Evolutionary conservation across 2,329 filamentous ascomycete genomes (phyloP).

Genomic region (Fusarium protoensiforme): DNA sequence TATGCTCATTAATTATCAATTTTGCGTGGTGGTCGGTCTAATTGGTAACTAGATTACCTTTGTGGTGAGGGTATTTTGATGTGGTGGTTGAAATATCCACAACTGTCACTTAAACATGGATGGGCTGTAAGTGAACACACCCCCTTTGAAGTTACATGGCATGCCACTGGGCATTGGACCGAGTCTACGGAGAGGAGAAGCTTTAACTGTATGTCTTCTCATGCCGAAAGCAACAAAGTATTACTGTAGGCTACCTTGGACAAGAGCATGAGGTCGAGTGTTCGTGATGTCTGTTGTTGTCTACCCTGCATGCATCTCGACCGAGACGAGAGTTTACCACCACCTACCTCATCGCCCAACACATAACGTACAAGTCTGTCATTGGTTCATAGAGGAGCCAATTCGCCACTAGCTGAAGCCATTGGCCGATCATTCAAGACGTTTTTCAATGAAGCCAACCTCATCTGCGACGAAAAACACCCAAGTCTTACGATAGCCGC

Average conservation of each 20-base stretch:
- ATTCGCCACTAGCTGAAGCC: not conserved
- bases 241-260: not conserved
- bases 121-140: not conserved
- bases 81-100: not conserved
- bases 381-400: not conserved
- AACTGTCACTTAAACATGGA: not conserved
- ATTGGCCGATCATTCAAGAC: not conserved
- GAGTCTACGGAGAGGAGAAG: not conserved
- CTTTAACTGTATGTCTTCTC: not conserved
- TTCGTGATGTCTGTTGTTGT: not conserved
- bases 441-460: not conserved
- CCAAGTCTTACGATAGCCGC: not conserved
- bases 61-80: not conserved
- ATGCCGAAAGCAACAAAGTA: not conserved
- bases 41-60: not conserved
- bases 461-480: not conserved
- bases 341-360: not conserved
- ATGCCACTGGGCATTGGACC: not conserved
- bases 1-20: not conserved
- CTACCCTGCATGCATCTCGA: not conserved
- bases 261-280: not conserved
- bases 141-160: not conserved
- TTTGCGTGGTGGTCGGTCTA: no score
- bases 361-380: not conserved
- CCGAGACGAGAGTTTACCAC: not conserved